phyloP scores from a whole-genome alignment of 129 eudicot genomes.

The Artemisia argyi region DNA sequence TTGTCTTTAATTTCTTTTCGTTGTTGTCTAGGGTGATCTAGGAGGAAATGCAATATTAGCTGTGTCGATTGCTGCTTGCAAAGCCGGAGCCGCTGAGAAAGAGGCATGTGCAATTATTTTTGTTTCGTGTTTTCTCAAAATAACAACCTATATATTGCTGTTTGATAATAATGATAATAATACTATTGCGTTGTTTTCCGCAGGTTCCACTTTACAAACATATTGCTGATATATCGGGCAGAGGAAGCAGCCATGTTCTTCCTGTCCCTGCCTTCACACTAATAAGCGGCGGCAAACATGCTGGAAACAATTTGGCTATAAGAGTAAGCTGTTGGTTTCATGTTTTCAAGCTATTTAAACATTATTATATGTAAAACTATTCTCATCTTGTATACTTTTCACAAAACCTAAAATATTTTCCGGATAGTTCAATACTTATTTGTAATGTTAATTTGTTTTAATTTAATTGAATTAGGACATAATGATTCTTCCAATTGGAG shows the following conservation, averaged over 20 bases:
- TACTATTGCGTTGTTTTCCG: constrained; percentile 6
- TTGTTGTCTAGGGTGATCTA: constrained; percentile 71
- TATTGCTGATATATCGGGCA: constrained; percentile 84
- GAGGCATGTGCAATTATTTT: constrained; percentile 44
- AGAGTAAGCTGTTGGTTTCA: constrained; percentile 38
- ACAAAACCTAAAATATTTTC: constrained; percentile 23
- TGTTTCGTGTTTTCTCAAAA: neutral
- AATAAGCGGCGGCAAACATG: constrained; percentile 90
- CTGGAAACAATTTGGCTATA: constrained; percentile 73
- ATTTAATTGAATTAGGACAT: constrained; percentile 56
- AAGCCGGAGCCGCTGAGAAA: constrained; percentile 91
- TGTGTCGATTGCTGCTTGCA: constrained; percentile 91
- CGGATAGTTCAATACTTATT: neutral
- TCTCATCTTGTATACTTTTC: constrained; percentile 33
- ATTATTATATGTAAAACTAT: too few species aligned
- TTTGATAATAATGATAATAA: neutral
- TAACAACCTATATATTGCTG: too few species aligned
- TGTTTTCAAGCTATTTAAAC: too few species aligned
- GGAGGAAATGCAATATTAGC: constrained; percentile 98
- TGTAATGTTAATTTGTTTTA: constrained; percentile 2
- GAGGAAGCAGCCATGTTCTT: constrained; percentile 50
- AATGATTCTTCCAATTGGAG: constrained; percentile 90
- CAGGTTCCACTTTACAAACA: constrained; percentile 88
- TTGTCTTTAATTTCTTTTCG: too few species aligned
- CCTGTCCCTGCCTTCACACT: constrained; percentile 88